Percentiles rank a stretch among this genome's conserved stretches.
These are phyloP conservation scores for Apiospora hydei DNA, from an alignment of 2,329 filamentous ascomycete species.

Conservation along the genomic window DNA sequence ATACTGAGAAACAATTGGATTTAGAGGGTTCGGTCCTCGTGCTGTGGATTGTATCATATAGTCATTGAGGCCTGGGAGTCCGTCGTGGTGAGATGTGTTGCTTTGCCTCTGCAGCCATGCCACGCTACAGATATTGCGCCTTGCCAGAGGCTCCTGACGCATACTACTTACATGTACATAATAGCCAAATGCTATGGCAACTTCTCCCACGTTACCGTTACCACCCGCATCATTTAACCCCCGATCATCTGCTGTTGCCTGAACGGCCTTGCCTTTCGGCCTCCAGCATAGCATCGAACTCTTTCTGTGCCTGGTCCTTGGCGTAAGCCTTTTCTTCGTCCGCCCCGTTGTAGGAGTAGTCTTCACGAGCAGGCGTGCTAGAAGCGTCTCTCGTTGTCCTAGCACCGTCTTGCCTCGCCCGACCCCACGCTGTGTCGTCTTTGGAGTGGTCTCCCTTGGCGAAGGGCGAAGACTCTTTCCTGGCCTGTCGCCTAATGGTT, in stretches of 20 bases:
- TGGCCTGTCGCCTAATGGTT: conserved; percentile 49
- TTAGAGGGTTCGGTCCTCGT: background rate
- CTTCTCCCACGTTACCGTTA: background rate
- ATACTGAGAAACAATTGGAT: background rate
- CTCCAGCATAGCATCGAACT: conserved; percentile 59
- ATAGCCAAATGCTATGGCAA: background rate
- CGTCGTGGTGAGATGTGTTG: background rate
- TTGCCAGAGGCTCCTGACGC: background rate
- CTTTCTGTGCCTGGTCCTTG: conserved; percentile 56
- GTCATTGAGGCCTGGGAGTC: background rate
- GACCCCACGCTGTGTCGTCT: conserved; percentile 38
- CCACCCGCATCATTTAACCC: background rate
- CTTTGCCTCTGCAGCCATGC: background rate
- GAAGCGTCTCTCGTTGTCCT: background rate
- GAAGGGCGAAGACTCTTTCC: conserved; percentile 26
- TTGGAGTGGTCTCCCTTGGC: conserved; percentile 38
- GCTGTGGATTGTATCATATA: background rate
- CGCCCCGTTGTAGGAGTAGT: conserved; percentile 44
- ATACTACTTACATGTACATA: background rate
- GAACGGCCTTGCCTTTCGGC: conserved; percentile 42
- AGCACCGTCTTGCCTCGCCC: conserved; percentile 16
- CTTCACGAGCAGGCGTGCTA: conserved; percentile 31
- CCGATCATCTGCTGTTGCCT: background rate
- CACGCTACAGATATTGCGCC: background rate
- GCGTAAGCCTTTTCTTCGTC: conserved; percentile 49